These are phyloP conservation scores for Jacaranda copaia DNA, from an alignment of 257 asterid species.

Conservation along the genomic window DNA sequence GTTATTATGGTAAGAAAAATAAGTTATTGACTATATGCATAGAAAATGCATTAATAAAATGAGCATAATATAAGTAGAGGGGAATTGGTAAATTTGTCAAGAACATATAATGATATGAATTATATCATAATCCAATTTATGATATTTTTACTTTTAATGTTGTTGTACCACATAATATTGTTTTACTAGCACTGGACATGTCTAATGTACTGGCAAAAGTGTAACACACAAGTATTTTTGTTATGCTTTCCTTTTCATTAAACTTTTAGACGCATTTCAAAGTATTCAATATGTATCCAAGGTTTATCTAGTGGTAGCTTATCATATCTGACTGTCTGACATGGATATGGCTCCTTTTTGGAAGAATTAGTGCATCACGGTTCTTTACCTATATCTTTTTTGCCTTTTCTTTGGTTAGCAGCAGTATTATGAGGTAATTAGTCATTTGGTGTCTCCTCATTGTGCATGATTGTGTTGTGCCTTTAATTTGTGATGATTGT, in stretches of 20 bases:
- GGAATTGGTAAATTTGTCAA: not conserved
- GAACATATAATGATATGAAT: not conserved
- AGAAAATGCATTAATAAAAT: not conserved
- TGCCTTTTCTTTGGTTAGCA: too few species aligned
- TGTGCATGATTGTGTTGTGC: too few species aligned
- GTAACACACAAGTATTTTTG: not conserved
- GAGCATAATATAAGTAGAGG: not conserved
- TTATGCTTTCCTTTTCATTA: not conserved
- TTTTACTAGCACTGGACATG: constrained; percentile 7
- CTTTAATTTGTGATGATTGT: too few species aligned
- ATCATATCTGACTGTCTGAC: not conserved
- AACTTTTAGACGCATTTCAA: not conserved
- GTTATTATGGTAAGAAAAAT: not conserved
- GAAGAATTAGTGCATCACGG: too few species aligned
- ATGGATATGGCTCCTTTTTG: too few species aligned
- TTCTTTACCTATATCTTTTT: too few species aligned
- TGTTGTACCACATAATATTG: not conserved
- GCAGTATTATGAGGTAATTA: too few species aligned
- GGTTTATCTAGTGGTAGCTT: not conserved
- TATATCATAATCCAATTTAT: constrained; percentile 3
- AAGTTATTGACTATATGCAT: not conserved
- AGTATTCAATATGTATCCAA: not conserved
- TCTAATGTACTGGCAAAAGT: not conserved
- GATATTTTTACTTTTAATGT: not conserved
- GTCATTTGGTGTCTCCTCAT: too few species aligned